Percentiles rank a stretch among this genome's conserved stretches.
These are phyloP conservation scores for Emmonsia crescens DNA, from an alignment of 2,329 filamentous ascomycete species.

Conservation along the genomic window DNA sequence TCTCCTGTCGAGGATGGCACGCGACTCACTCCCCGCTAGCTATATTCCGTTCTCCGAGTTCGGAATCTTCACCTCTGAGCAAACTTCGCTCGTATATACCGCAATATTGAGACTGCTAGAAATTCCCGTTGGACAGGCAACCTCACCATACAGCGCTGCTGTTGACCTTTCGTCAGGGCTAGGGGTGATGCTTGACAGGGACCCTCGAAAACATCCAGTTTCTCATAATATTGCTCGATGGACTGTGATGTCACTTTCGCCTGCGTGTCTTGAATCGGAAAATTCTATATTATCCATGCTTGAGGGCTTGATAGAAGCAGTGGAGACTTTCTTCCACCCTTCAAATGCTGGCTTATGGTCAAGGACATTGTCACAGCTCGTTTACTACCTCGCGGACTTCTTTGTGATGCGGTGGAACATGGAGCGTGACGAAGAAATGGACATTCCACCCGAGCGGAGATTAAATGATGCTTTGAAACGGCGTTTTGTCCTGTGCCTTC, in stretches of 20 bases:
- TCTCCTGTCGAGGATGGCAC: slow-evolving; percentile 72
- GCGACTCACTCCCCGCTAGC: slow-evolving; percentile 65
- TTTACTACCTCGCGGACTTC: slow-evolving; percentile 86
- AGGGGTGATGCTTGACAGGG: slow-evolving; percentile 78
- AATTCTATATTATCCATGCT: slow-evolving; percentile 74
- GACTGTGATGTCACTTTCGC: slow-evolving; percentile 88
- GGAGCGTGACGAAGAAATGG: slow-evolving; percentile 84
- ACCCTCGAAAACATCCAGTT: slow-evolving; percentile 84
- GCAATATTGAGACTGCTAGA: slow-evolving; percentile 80
- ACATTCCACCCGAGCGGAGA: slow-evolving; percentile 66
- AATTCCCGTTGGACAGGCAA: slow-evolving; percentile 92
- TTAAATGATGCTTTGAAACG: slow-evolving; percentile 72
- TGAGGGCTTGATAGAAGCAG: slow-evolving; percentile 83
- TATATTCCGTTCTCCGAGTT: slow-evolving; percentile 74
- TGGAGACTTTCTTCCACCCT: slow-evolving; percentile 97
- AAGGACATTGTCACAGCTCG: slow-evolving; percentile 75
- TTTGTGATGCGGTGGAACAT: slow-evolving; percentile 98
- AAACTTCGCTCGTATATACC: slow-evolving; percentile 87
- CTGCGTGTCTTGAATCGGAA: slow-evolving; percentile 62
- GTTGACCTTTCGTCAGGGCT: slow-evolving; percentile 76
- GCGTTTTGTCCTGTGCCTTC: slow-evolving; percentile 78
- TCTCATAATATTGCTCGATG: slow-evolving; percentile 86
- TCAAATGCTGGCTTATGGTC: slow-evolving; percentile 94
- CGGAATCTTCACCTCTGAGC: slow-evolving; percentile 85
- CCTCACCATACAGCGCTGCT: slow-evolving; percentile 71